Base-by-base conservation (phyloP, 352 stramenopile species). In the Saprolegnia diclina region DNA sequence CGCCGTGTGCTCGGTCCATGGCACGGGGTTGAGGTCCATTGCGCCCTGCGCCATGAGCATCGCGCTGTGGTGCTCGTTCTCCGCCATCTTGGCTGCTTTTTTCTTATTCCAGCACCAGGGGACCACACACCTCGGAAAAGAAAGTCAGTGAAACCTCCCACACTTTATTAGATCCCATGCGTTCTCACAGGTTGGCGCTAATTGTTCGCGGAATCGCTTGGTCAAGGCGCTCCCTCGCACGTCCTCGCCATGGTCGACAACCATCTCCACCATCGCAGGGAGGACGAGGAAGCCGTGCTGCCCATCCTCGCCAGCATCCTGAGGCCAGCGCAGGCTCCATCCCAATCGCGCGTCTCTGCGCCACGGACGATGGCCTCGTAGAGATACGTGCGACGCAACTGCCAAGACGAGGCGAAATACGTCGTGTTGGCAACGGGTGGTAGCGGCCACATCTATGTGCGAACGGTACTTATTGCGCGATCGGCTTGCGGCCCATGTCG, bases 1-100 rank as follows among this genome's bases (percentile, higher is more conserved):
- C 14, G 88, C 89, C 72, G 78, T 94, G 77, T 97, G 90, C 75
- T 97, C 90, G 61, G 89, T 92, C 90, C 90, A 97, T 65, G 88
- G 79, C 52, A 48, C 46, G 13, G 62, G 63, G 21, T 56, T 44
- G 54, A 62, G 54, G 24, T 62, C 54, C 54, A 62, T 62, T 5
- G 21, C 11, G 24, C 24, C 19, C n/a, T 64, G 56, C 19, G 16
- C 21, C 7, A 19, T 13, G 26, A 62, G 7, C n/a, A 45, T n/a
- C 29, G n/a, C 13, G 42, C 35, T 24, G 63, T 61, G 44, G 29
- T 62, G 63, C 29, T 61, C 46, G 24, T 22, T 61, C n/a, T 69
- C 63, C 22, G 63, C 63, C 63, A 69, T 69, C 45, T 5, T 55
- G 18, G 29, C 21, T 66, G 18, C 50, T 66, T 63, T 21, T 21